Evolutionary conservation across 1,284 basidiomycete genomes (phyloP), one percentile per base, ranked within the genome.

Genomic region (Cutaneotrichosporon dermatis): DNA sequence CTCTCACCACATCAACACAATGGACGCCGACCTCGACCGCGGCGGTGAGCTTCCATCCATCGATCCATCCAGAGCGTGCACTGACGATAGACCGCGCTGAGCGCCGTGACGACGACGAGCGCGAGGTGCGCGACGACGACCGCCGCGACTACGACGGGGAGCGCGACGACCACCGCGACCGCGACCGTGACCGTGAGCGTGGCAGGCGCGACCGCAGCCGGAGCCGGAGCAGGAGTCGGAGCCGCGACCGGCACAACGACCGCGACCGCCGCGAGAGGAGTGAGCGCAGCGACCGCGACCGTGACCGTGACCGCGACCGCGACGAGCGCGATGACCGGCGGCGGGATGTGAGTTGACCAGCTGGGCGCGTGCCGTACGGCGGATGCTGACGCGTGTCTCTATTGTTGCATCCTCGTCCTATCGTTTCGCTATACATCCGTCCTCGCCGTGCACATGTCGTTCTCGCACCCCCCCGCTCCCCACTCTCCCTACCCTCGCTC

Each of bases 81-180:
- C 25, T 25, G 25, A 25, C 25, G 25, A 25, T 25, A 25, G 25
- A 25, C 25, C 25, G 25, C 25, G 25, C 25, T 25, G 34, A 15
- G 43, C 43, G n/a, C 33, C 48, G 48, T 15, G 46, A 44, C 13
- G 45, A 25, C 45, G 15, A n/a, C 9, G 40, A 39, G 45, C 48
- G n/a, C 16, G 41, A 16, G 16, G 43, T 39, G 11, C 55, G 52
- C 40, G 51, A 50, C 51, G 37, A 25, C 35, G 43, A 33, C 16
- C 48, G 42, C 4, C 44, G 51, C n/a, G 54, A 58, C 51, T 33
- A 44, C 15, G 55, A 61, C 16, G 45, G 55, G 8, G 58, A 57
- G 15, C 50, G 55, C 13, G 25, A 39, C 43, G 43, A 41, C 33
- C 48, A 48, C 49, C 55, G 56, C 10, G 51, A 59, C 36, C 49